Evolutionary conservation across 768 basidiomycete species (phyloP).

Genomic region (Astraeus odoratus): DNA sequence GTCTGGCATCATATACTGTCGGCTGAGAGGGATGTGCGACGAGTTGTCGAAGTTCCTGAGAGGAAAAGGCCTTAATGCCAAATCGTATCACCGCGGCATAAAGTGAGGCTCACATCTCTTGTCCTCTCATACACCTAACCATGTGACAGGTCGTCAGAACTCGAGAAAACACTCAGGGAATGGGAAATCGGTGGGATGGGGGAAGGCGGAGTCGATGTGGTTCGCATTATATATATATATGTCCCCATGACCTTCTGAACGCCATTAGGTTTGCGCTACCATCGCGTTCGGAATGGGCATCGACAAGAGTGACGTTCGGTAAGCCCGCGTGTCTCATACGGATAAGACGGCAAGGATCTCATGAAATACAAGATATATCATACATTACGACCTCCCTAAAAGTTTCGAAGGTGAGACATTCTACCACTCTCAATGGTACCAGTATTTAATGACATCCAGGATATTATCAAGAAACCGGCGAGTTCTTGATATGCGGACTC

Average conservation of each 20-base stretch:
- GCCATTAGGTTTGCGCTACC: slow-evolving; percentile 62
- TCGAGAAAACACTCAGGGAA: slow-evolving; percentile 50
- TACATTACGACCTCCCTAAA: slow-evolving; percentile 78
- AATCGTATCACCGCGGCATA: slow-evolving; percentile 72
- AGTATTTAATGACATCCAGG: slow-evolving; percentile 34
- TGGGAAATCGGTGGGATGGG: slow-evolving; percentile 53
- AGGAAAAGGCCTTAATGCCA: slow-evolving; percentile 57
- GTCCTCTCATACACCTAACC: background rate
- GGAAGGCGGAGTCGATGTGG: slow-evolving; percentile 54
- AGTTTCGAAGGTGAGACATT: slow-evolving; percentile 64
- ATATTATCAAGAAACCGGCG: slow-evolving; percentile 85
- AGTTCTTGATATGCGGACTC: slow-evolving; percentile 6
- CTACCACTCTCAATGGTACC: no score
- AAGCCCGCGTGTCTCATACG: slow-evolving; percentile 5
- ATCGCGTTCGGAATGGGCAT: slow-evolving; percentile 87
- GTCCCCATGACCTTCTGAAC: background rate
- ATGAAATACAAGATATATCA: slow-evolving; percentile 45
- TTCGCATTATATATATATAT: slow-evolving; percentile 25
- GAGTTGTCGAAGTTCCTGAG: slow-evolving; percentile 58
- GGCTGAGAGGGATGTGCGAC: slow-evolving; percentile 60
- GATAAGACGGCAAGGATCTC: no score
- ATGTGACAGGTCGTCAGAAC: slow-evolving; percentile 33
- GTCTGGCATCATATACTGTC: slow-evolving; percentile 74
- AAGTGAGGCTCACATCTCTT: slow-evolving; percentile 27
- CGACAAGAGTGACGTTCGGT: slow-evolving; percentile 76